Percentiles rank a stretch among this genome's conserved stretches.
These are phyloP conservation scores for Sutorius australiensis DNA, from an alignment of 768 basidiomycete genomes.

Conservation along the genomic window DNA sequence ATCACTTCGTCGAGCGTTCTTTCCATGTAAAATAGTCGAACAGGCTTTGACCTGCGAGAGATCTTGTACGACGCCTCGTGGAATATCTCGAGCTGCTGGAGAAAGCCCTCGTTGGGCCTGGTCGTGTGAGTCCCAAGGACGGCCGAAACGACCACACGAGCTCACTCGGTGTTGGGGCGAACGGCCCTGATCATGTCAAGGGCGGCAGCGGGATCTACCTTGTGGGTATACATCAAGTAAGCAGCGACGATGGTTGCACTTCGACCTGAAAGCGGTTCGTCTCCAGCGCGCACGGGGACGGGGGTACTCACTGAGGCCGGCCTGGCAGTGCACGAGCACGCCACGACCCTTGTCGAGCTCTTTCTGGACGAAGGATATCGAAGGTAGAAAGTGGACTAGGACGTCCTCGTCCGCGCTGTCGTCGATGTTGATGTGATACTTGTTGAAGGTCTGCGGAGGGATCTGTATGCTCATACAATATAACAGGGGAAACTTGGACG, in stretches of 20 bases:
- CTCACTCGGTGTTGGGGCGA: constrained; percentile 71
- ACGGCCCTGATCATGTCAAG: constrained; percentile 62
- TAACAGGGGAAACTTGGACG: not conserved
- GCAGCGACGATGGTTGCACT: constrained; percentile 85
- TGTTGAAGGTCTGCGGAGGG: constrained; percentile 63
- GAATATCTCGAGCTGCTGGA: constrained; percentile 77
- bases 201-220: constrained; percentile 56
- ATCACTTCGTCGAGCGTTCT: constrained; percentile 69
- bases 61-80: constrained; percentile 69
- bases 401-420: constrained; percentile 75
- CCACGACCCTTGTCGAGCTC: constrained; percentile 73
- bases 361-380: constrained; percentile 78
- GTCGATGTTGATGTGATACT: constrained; percentile 75
- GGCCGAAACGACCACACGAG: constrained; percentile 1
- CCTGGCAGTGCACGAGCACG: constrained; percentile 87
- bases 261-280: constrained; percentile 48
- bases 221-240: constrained; percentile 77
- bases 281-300: not conserved
- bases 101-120: constrained; percentile 86
- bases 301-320: constrained; percentile 70
- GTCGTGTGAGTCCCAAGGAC: not conserved
- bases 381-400: constrained; percentile 70
- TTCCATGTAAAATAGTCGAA: constrained; percentile 82
- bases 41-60: constrained; percentile 60
- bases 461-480: not conserved